These are phyloP conservation scores for Talaromyces sp. DNA, from an alignment of 2,329 filamentous ascomycete genomes.

Conservation along the genomic window DNA sequence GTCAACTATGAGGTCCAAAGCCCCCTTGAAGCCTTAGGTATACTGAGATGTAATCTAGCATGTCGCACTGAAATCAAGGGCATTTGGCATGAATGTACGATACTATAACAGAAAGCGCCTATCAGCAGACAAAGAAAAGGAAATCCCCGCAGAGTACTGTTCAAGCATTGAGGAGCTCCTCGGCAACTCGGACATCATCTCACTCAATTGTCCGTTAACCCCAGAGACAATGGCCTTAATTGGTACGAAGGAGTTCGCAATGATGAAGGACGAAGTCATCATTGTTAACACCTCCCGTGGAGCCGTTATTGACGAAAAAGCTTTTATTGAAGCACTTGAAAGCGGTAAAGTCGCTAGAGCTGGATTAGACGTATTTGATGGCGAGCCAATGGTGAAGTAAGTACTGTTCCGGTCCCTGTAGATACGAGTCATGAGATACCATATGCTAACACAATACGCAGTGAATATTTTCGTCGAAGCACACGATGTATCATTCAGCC, in stretches of 20 bases:
- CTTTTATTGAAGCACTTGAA: constrained; percentile 68
- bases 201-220: background rate
- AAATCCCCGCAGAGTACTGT: too few species aligned
- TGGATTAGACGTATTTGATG: constrained; percentile 2
- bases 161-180: background rate
- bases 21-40: too few species aligned
- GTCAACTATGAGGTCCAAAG: too few species aligned
- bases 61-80: too few species aligned
- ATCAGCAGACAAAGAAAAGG: too few species aligned
- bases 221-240: constrained; percentile 68
- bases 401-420: too few species aligned
- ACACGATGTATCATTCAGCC: background rate
- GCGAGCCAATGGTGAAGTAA: background rate
- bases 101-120: background rate
- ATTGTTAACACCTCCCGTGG: constrained; percentile 77
- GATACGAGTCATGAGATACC: too few species aligned
- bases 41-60: too few species aligned
- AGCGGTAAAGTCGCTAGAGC: constrained; percentile 35
- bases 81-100: background rate
- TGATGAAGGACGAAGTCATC: constrained; percentile 74
- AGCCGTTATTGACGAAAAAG: constrained; percentile 74
- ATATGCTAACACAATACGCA: background rate
- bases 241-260: constrained; percentile 64
- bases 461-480: background rate
- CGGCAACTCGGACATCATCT: background rate